phyloP scores from a whole-genome alignment of 192 early-diverging fungal genomes.

The Coemansia biformis region DNA sequence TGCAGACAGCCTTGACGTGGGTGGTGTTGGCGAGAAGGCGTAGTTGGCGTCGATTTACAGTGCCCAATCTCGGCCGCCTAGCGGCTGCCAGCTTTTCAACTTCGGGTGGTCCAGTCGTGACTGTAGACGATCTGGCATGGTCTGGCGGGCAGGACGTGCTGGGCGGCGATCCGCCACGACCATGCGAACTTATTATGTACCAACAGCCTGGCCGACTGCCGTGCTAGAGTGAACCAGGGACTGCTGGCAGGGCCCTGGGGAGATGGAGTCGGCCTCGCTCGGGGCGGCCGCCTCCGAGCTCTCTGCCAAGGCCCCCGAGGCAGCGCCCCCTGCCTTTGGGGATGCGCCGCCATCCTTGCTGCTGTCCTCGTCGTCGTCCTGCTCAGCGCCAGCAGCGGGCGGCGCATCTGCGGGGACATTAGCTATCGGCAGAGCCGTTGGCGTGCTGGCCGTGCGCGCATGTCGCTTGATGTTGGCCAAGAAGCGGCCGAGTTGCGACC shows the following conservation, averaged over 20 bases:
- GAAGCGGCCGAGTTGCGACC: slow-evolving; percentile 47
- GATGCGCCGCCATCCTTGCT: background rate
- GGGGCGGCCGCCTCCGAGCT: background rate
- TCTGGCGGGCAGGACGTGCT: too few species aligned
- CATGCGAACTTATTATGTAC: background rate
- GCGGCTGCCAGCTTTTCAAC: too few species aligned
- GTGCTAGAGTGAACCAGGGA: too few species aligned
- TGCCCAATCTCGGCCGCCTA: too few species aligned
- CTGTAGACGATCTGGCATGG: too few species aligned
- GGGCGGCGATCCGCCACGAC: too few species aligned
- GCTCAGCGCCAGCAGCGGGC: background rate
- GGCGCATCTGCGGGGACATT: too few species aligned
- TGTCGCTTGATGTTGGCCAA: slow-evolving; percentile 38
- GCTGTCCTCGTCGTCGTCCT: background rate
- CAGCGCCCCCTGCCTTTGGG: background rate
- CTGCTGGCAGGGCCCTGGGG: background rate
- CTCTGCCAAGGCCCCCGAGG: too few species aligned
- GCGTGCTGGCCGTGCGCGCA: background rate
- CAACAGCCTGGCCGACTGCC: background rate
- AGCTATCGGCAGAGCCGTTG: slow-evolving; percentile 1
- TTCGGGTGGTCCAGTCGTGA: too few species aligned
- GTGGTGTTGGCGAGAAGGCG: too few species aligned
- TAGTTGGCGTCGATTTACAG: too few species aligned
- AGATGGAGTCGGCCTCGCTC: background rate
- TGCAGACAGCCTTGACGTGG: too few species aligned